Percentiles rank a stretch among this genome's conserved stretches.
phyloP scores from a whole-genome alignment of 306 rosid species.

The Trifolium dubium region DNA sequence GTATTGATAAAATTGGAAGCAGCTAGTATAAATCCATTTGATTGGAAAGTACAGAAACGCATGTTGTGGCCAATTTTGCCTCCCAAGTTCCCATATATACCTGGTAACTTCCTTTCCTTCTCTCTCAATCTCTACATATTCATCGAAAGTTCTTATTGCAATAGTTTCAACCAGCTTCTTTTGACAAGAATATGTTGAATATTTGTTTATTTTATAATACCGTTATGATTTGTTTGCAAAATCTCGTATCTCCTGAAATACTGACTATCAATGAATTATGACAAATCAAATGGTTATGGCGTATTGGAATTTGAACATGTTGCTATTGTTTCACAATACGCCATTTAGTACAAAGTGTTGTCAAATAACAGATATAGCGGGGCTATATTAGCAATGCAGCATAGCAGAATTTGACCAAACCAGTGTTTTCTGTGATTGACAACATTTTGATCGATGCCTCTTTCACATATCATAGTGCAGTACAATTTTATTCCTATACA shows the following conservation, averaged over 20 bases:
- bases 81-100: conserved; percentile 66
- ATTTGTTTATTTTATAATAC: background rate
- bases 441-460: too few species aligned
- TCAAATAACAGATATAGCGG: background rate
- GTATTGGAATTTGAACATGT: background rate
- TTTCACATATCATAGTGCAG: background rate
- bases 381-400: background rate
- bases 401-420: background rate
- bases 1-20: conserved; percentile 79
- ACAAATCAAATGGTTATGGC: background rate
- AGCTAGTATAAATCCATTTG: conserved; percentile 70
- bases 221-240: background rate
- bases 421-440: too few species aligned
- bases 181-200: background rate
- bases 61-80: conserved; percentile 64
- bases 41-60: conserved; percentile 84
- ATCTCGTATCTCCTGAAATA: background rate
- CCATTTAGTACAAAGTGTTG: background rate
- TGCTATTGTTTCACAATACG: background rate
- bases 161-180: conserved; percentile 11
- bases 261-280: background rate
- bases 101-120: conserved; percentile 53
- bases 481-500: background rate
- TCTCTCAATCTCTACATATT: background rate
- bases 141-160: background rate